These are phyloP conservation scores for Microbotryum intermedium DNA, from an alignment of 1,284 basidiomycete species.

Conservation along the genomic window DNA sequence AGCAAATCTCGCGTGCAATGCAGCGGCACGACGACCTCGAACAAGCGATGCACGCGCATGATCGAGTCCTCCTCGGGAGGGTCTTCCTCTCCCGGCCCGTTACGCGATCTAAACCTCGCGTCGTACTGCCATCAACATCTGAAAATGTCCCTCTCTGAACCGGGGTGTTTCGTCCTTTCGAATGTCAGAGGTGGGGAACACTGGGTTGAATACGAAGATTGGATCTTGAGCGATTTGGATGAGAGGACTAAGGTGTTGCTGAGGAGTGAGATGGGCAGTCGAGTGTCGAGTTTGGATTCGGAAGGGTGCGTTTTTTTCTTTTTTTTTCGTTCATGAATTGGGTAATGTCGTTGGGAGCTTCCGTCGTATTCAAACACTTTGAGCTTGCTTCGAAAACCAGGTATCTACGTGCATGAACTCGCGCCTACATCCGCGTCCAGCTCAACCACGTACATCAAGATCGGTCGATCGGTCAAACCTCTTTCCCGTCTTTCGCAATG, in stretches of 20 bases:
- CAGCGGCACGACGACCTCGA: conserved; percentile 22
- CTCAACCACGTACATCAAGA: conserved; percentile 5
- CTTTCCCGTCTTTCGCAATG: conserved; percentile 11
- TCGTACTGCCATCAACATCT: conserved; percentile 30
- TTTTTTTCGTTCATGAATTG: not conserved
- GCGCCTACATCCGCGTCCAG: too few relatives aligned
- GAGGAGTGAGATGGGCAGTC: conserved; percentile 24
- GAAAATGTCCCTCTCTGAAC: not conserved
- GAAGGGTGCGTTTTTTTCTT: conserved; percentile 10
- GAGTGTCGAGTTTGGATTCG: conserved; percentile 10
- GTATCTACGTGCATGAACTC: too few relatives aligned
- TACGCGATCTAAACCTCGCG: not conserved
- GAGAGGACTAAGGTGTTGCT: conserved; percentile 24
- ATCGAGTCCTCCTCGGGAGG: conserved; percentile 2
- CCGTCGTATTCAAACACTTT: too few relatives aligned
- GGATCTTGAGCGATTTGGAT: conserved; percentile 22
- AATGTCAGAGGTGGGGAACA: not conserved
- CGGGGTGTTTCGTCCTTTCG: not conserved
- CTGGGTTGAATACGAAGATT: conserved; percentile 23
- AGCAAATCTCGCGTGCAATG: conserved; percentile 12
- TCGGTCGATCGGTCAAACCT: conserved; percentile 18
- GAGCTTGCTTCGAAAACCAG: too few relatives aligned
- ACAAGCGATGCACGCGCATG: conserved; percentile 22
- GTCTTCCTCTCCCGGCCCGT: not conserved
- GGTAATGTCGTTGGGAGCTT: too few relatives aligned